A percentile compares a stretch with the other conserved stretches of the same genome.
Conservation (phyloP, 352 stramenopile genomes). For the Phytophthora quininea region DNA sequence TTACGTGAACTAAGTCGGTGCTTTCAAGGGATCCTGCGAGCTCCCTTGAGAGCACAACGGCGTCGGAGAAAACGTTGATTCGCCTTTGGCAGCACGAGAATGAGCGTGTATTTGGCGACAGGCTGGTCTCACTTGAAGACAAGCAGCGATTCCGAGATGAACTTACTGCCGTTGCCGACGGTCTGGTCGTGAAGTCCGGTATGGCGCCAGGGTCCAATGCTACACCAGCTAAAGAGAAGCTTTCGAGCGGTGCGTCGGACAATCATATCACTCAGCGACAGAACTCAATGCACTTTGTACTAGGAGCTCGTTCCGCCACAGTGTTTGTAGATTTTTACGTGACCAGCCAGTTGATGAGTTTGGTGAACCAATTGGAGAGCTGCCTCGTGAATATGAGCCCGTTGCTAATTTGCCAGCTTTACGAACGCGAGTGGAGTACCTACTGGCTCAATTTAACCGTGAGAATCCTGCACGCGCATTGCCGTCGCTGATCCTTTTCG, state of each 20-base stretch:
- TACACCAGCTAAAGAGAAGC: slow-evolving; percentile 31
- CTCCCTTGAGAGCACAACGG: slow-evolving; percentile 54
- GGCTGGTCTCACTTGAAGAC: slow-evolving; percentile 74
- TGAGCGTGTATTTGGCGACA: slow-evolving; percentile 83
- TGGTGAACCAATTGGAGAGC: slow-evolving; percentile 74
- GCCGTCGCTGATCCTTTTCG: slow-evolving; percentile 90
- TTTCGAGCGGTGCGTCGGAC: slow-evolving; percentile 1
- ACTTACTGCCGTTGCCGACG: slow-evolving; percentile 49
- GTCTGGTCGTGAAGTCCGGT: slow-evolving; percentile 34
- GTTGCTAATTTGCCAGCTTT: slow-evolving; percentile 53
- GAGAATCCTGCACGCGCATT: slow-evolving; percentile 66
- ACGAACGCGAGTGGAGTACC: slow-evolving; percentile 57
- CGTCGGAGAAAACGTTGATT: slow-evolving; percentile 55
- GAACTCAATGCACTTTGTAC: slow-evolving; percentile 16
- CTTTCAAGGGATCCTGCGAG: slow-evolving; percentile 83
- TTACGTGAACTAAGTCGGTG: slow-evolving; percentile 74
- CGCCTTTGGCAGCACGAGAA: slow-evolving; percentile 87
- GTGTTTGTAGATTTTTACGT: slow-evolving; percentile 89
- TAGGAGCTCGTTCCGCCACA: slow-evolving; percentile 7
- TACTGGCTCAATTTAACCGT: slow-evolving; percentile 84
- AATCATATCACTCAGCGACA: slow-evolving; percentile 13
- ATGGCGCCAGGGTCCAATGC: slow-evolving; percentile 4
- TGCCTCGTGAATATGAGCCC: slow-evolving; percentile 85
- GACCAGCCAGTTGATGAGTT: slow-evolving; percentile 86
- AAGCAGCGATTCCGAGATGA: slow-evolving; percentile 74